A percentile compares a stretch with the other conserved stretches of the same genome.
These are phyloP conservation scores for Hyphopichia pseudoburtonii DNA, from an alignment of 1,139 yeast species.

Conservation along the genomic window DNA sequence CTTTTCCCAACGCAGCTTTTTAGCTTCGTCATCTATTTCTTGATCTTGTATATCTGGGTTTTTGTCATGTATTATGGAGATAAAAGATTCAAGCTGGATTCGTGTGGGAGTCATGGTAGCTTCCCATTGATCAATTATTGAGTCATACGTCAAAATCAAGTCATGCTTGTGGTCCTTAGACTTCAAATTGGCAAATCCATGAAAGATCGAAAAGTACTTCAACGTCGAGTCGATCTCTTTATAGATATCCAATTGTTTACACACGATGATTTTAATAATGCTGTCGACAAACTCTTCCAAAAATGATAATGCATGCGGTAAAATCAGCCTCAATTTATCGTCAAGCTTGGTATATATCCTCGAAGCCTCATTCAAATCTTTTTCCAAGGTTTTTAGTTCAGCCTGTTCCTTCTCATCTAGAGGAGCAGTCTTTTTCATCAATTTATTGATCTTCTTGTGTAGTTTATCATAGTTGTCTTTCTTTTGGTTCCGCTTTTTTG, in stretches of 20 bases:
- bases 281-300: constrained; percentile 54
- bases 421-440: constrained; percentile 37
- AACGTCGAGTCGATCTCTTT: constrained; percentile 28
- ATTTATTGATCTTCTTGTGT: constrained; percentile 40
- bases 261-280: constrained; percentile 33
- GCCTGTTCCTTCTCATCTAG: constrained; percentile 40
- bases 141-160: constrained; percentile 18
- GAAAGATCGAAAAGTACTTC: constrained; percentile 32
- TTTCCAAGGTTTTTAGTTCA: constrained; percentile 30
- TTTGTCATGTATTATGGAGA: constrained; percentile 26
- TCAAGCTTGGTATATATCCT: constrained; percentile 35
- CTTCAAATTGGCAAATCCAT: constrained; percentile 29
- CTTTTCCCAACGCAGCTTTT: constrained; percentile 23
- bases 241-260: constrained; percentile 32
- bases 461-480: constrained; percentile 42
- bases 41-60: constrained; percentile 31
- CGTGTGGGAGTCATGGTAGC: constrained; percentile 27
- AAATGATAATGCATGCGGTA: constrained; percentile 48
- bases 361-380: constrained; percentile 28
- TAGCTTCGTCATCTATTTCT: constrained; percentile 32
- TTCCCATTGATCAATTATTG: constrained; percentile 37
- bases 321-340: constrained; percentile 34
- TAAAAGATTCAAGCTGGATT: constrained; percentile 38
- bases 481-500: constrained; percentile 45
- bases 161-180: constrained; percentile 5